phyloP scores from a whole-genome alignment of 2,329 filamentous ascomycete species.

The Cladosporium sp. region DNA sequence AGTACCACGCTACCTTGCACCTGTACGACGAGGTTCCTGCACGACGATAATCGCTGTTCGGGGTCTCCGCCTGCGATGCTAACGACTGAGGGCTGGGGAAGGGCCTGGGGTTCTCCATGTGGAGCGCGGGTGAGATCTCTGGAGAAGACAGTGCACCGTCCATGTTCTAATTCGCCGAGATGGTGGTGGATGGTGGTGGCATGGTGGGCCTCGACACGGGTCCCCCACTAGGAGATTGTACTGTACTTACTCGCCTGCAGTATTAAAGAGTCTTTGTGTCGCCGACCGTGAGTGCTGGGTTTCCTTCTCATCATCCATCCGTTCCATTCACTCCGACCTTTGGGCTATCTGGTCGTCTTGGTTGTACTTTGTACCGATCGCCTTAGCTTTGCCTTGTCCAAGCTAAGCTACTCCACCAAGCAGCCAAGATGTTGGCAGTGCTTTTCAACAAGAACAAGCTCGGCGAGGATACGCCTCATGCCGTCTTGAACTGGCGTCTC shows the following conservation, averaged over 20 bases:
- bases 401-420: slow-evolving; percentile 18
- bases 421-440: slow-evolving; percentile 28
- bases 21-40: background rate
- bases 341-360: background rate
- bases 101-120: slow-evolving; percentile 8
- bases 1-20: slow-evolving; percentile 13
- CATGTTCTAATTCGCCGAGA: background rate
- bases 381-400: slow-evolving; percentile 5
- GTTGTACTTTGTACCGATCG: slow-evolving; percentile 11
- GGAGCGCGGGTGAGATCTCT: slow-evolving; percentile 5
- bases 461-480: slow-evolving; percentile 62
- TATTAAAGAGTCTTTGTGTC: slow-evolving; percentile 13
- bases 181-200: background rate
- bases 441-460: slow-evolving; percentile 46
- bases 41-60: slow-evolving; percentile 14
- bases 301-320: background rate
- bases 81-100: background rate
- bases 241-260: background rate
- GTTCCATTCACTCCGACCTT: background rate
- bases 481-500: slow-evolving; percentile 74
- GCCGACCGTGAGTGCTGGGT: background rate
- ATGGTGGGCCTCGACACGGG: background rate
- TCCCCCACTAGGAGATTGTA: slow-evolving; percentile 7
- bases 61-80: slow-evolving; percentile 12
- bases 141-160: slow-evolving; percentile 13